These are phyloP conservation scores for Saksenaea oblongispora DNA, from an alignment of 371 early-diverging fungal species.

Conservation along the genomic window DNA sequence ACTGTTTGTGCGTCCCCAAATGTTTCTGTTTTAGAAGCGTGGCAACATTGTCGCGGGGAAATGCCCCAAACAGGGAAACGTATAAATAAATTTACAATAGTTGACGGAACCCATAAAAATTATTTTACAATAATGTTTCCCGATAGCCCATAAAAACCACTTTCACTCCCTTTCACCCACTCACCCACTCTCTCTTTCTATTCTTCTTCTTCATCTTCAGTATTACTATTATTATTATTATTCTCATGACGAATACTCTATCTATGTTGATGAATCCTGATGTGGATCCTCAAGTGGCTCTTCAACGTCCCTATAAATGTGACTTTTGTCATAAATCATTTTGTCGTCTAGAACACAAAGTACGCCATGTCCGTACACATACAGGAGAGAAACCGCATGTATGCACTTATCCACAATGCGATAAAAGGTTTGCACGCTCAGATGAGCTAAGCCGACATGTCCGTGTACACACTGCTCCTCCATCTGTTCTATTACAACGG, in stretches of 20 bases:
- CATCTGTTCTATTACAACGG: slow-evolving; percentile 26
- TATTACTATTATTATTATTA: neutral
- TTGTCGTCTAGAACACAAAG: slow-evolving; percentile 76
- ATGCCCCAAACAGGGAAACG: slow-evolving; percentile 3
- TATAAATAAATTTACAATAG: slow-evolving; percentile 6
- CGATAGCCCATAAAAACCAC: neutral
- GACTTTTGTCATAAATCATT: slow-evolving; percentile 77
- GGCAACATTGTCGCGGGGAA: slow-evolving; percentile 5
- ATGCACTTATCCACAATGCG: slow-evolving; percentile 72
- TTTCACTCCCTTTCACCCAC: neutral
- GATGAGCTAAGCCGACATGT: slow-evolving; percentile 86
- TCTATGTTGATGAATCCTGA: slow-evolving; percentile 4
- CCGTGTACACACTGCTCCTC: slow-evolving; percentile 55
- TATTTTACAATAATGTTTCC: slow-evolving; percentile 1
- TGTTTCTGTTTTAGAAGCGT: slow-evolving; percentile 5
- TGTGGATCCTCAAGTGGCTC: slow-evolving; percentile 29
- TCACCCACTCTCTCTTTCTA: neutral
- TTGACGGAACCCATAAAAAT: slow-evolving; percentile 6
- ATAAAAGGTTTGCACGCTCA: slow-evolving; percentile 82
- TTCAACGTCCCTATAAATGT: slow-evolving; percentile 71
- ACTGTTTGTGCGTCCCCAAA: slow-evolving; percentile 1
- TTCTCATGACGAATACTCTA: neutral
- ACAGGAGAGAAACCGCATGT: slow-evolving; percentile 87
- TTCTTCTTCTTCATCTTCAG: neutral
- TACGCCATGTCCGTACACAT: slow-evolving; percentile 85